These are phyloP conservation scores for Trametes hirsuta DNA, from an alignment of 1,284 basidiomycete genomes.

Conservation along the genomic window DNA sequence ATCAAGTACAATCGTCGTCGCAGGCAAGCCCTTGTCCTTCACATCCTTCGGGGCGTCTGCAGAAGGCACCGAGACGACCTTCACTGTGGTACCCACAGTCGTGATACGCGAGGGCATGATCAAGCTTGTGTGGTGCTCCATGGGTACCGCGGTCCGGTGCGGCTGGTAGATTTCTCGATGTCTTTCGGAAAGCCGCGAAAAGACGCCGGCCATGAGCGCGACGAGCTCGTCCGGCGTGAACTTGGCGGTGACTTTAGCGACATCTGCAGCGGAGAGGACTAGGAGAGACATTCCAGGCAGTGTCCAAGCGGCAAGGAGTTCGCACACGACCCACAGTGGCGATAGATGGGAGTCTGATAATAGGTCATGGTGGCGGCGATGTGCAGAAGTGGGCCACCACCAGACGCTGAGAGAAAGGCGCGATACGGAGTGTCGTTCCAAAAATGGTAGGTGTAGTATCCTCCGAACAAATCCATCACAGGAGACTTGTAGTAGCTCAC, in stretches of 20 bases:
- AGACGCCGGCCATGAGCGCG: conserved; percentile 59
- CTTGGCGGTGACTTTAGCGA: conserved; percentile 45
- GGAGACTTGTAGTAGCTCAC: too few relatives aligned
- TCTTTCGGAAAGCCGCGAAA: conserved; percentile 33
- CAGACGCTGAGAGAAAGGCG: background rate
- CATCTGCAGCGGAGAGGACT: conserved; percentile 55
- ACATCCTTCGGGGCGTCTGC: conserved; percentile 36
- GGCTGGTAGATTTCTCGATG: conserved; percentile 43
- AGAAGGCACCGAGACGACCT: conserved; percentile 73
- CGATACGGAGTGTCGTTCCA: background rate
- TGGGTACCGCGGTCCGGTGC: conserved; percentile 52
- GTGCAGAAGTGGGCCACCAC: background rate
- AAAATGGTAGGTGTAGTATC: conserved; percentile 8
- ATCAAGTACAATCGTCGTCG: conserved; percentile 76
- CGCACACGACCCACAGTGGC: background rate
- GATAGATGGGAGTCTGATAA: background rate
- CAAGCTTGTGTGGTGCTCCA: conserved; percentile 54
- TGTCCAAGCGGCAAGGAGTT: too few relatives aligned
- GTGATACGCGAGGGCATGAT: conserved; percentile 74
- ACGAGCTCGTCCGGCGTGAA: conserved; percentile 51
- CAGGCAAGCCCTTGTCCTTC: conserved; percentile 63
- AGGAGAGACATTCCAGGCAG: conserved; percentile 46
- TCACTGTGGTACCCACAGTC: conserved; percentile 56
- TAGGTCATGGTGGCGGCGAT: background rate
- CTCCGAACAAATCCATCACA: background rate